These are phyloP conservation scores for Phaeosphaeriaceae sp. DNA, from an alignment of 2,329 filamentous ascomycete species.

Conservation along the genomic window DNA sequence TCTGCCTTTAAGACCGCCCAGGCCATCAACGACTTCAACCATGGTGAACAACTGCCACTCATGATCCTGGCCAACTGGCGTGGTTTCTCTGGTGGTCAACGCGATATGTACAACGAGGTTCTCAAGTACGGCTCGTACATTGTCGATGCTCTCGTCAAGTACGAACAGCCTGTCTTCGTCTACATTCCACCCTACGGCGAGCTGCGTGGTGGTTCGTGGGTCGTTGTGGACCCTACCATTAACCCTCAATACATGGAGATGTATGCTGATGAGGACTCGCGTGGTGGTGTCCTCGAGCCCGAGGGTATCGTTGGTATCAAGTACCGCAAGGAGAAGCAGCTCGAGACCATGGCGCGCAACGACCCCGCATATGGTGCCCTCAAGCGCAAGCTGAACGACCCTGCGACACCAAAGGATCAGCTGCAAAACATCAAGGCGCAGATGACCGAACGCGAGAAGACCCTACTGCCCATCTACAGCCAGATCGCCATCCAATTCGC, in stretches of 20 bases:
- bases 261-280: conserved; percentile 95
- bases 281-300: conserved; percentile 95
- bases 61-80: conserved; percentile 99
- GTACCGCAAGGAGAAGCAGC: conserved; percentile 95
- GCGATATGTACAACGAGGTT: conserved; percentile 99
- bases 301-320: conserved; percentile 99
- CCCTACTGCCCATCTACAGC: conserved; percentile 88
- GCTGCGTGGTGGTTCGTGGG: conserved; percentile 98
- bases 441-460: conserved; percentile 85
- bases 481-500: conserved; percentile 98
- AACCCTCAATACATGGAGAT: conserved; percentile 98
- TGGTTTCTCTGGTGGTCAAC: conserved; percentile 99
- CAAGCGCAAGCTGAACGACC: conserved; percentile 76
- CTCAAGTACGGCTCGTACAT: conserved; percentile 99
- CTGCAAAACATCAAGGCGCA: conserved; percentile 80
- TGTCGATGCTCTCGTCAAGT: conserved; percentile 97
- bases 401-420: conserved; percentile 74
- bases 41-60: conserved; percentile 94
- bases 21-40: conserved; percentile 98
- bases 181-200: conserved; percentile 98
- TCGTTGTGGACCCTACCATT: conserved; percentile 98
- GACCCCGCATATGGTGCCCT: conserved; percentile 84
- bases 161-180: conserved; percentile 97
- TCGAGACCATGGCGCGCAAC: conserved; percentile 95
- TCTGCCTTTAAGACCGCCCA: conserved; percentile 99